Percentiles rank a stretch among this genome's conserved stretches.
Conservation (phyloP, 1,284 basidiomycete species). For the Cystobasidiaceae sp. region DNA sequence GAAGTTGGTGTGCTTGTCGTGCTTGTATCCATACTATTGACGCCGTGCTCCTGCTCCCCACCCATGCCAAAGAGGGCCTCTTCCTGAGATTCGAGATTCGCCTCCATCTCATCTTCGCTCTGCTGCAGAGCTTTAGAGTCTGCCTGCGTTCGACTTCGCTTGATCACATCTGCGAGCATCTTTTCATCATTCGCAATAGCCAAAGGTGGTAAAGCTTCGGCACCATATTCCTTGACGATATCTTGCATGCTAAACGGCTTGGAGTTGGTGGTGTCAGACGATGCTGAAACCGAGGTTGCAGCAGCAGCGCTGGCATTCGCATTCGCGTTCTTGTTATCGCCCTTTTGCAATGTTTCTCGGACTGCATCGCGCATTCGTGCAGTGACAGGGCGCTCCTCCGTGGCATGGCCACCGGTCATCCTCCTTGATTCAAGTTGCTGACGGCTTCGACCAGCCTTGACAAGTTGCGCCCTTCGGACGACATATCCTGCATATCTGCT, state of each 20-base stretch:
- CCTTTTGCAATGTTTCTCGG: no score
- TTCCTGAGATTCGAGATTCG: neutral
- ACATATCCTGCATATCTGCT: constrained; percentile 21
- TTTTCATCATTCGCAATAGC: constrained; percentile 15
- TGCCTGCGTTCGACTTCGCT: no score
- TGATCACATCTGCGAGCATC: neutral
- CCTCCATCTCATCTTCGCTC: no score
- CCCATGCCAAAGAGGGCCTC: neutral
- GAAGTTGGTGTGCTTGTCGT: no score
- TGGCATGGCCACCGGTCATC: no score
- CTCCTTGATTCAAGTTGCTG: no score
- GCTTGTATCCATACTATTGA: neutral
- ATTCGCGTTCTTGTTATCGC: neutral
- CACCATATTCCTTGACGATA: neutral
- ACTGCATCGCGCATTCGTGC: neutral
- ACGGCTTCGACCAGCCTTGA: no score
- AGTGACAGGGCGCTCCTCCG: no score
- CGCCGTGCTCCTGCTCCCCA: neutral
- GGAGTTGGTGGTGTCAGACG: neutral
- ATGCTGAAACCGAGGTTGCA: no score
- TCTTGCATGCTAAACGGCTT: neutral
- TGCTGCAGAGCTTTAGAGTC: no score
- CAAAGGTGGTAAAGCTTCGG: constrained; percentile 1
- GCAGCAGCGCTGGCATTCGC: neutral
- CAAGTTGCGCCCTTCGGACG: neutral